Evolutionary conservation across 2,329 filamentous ascomycete genomes (phyloP), one percentile per base, ranked within the genome.

Genomic region (Penicillium thymicola): DNA sequence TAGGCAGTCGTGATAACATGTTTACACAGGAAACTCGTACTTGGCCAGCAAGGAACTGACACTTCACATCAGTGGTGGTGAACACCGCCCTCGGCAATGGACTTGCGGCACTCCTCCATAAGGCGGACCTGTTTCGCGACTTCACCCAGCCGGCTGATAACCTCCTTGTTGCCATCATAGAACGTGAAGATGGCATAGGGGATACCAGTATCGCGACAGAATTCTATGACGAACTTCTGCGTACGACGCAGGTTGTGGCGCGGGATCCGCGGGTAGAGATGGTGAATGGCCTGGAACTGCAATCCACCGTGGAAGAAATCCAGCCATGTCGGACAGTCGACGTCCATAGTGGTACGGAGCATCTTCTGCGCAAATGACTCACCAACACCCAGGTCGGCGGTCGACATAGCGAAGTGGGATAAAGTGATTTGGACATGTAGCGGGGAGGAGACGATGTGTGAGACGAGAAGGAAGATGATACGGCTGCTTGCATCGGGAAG

Each of bases 381-480:
- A 50, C 87, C 81, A 1, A 89, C 85, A 0, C 92, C 92, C 13
- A 96, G 80, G 66, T 96, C 90, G 11, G 89, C 83, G 0, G 92
- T 96, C 65, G 89, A 93, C 92, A 96, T 96, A 63, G 90, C 90
- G 74, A 95, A 96, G 74, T 96, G 92, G 2, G 89, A 94, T 18
- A 96, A 82, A 0, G 91, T 95, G 71, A 96, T 96, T 72, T 96
- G 92, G 11, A 93, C 83, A 72, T 96, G 92, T 49, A 96, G 78
- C 2, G 91, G 88, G 73, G 89, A 89, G 7, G 90, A 90, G 27
- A 90, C 81, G 69, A 91, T 83, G 70, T 96, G 90, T 68, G 89
- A 92, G 68, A 94, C 76, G 71, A 95, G 79, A 67, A 96, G 78
- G 72, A 90, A 96, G 46, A 83, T 76, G 53, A 94, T 81, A 18